Base-by-base conservation (phyloP, 306 rosid genomes). In the Cicer cuneatum region DNA sequence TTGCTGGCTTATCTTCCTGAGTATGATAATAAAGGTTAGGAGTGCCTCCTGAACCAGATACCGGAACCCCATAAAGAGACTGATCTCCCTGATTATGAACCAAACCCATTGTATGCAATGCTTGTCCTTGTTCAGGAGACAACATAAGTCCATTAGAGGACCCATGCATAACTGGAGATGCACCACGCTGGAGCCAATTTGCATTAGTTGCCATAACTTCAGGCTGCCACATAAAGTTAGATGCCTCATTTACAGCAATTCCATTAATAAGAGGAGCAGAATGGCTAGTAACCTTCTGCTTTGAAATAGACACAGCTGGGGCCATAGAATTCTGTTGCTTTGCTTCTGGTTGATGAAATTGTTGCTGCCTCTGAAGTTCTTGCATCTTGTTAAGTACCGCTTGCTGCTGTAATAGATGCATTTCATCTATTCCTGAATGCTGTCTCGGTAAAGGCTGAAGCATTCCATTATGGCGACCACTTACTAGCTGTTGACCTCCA, bases 321-420 rank as follows among this genome's bases (percentile, higher is more conserved):
- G 81, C 85, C 66, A 88, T 74, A 57, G 83, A 77, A 80, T 71
- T 80, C 24, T 91, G 96, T 72, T 88, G 96, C 82, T 90, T 93
- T 59, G 78, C 80, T 80, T 90, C 98, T 54, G 85, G 73, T 73
- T 90, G 93, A 61, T 90, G 97, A 81, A 86, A 82, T 71, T 90
- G 98, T 65, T 89, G 97, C 84, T 88, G 98, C 85, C 93, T 91
- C 74, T 89, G 93, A 73, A 87, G 72, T 79, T 87, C 96, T 80
- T 89, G 98, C 79, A 91, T 78, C 76, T 89, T 97, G 40, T 88
- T 67, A 42, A 83, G 63, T 70, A 89, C 62, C 33, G 86, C 82
- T 71, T 93, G 98, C 78, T 86, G 90, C 77, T 93, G 97, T 49
- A 90, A 60, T 60, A 88, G 90, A 82, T 93, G 93, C 87, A 88